Base-by-base conservation (phyloP, 179 eudicot species). In the Gypsophila paniculata region DNA sequence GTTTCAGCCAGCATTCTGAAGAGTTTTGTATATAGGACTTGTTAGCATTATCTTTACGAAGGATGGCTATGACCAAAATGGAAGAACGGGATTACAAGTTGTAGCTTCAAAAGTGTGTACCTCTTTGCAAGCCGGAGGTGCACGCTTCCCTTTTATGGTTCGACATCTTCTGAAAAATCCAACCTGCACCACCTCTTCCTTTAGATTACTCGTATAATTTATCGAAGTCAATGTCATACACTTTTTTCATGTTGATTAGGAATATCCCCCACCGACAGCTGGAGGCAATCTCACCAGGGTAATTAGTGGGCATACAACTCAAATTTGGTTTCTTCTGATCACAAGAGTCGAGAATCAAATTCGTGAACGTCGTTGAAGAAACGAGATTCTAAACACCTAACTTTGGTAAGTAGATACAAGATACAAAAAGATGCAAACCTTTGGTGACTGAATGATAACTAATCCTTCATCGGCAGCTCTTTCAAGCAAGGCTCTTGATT, bases 111-210 rank as follows among this genome's bases (percentile, higher is more conserved):
- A 52, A n/a, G 69, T 32, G 46, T 0, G 26, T 75, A 93, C 98
- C 97, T 88, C 97, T 84, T 88, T 85, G 86, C 98, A 91, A 76
- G 93, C 75, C 25, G 96, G 97, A 74, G 97, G 94, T 34, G 88
- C 85, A 71, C 85, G 85, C 80, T 86, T 88, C 76, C 90, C 90
- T 77, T 93, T 93, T 57, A 88, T 85, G 44, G 89, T 86, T 75
- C 97, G 84, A 65, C 85, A 88, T 86, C 91, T 89, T 80, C 96
- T 85, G 78, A 91, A 93, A 77, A 76, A 85, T 70, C 98, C 98
- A 78, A 93, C 97, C 97, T 93, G 86, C 77, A 76, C 55, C 8
- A 39, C 21, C 1, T 57, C 52, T 57, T 29, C 46, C 18, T 25
- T 65, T 52, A 64, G 68, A 60, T 59, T 71, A 52, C 29, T 38